Evolutionary conservation across 345 rosid genomes (phyloP).

Genomic region (Microthlaspi erraticum): DNA sequence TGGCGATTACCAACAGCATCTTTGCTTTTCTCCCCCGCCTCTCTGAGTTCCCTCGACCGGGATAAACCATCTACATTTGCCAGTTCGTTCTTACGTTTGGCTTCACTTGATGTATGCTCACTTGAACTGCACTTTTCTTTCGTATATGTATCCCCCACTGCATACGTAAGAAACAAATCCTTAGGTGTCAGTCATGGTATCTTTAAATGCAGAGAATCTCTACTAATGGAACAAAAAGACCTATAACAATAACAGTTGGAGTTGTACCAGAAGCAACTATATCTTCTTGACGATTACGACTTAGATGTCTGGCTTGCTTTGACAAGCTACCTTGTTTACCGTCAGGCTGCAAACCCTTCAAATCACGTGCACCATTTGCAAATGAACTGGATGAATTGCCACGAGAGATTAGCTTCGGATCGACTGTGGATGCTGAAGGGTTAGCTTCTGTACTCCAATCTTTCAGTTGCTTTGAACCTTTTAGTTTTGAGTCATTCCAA

Average conservation of each 20-base stretch:
- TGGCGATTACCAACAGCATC: slow-evolving; percentile 50
- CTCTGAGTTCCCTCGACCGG: slow-evolving; percentile 55
- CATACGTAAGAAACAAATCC: slow-evolving; percentile 33
- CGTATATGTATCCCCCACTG: slow-evolving; percentile 58
- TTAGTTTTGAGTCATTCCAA: slow-evolving; percentile 64
- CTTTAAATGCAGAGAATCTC: slow-evolving; percentile 5
- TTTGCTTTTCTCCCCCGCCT: slow-evolving; percentile 60
- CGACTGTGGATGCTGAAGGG: slow-evolving; percentile 53
- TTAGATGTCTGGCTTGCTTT: slow-evolving; percentile 56
- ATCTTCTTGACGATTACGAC: slow-evolving; percentile 61
- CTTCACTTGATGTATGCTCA: slow-evolving; percentile 56
- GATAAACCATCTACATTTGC: slow-evolving; percentile 54
- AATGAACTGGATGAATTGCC: slow-evolving; percentile 53
- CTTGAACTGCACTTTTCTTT: slow-evolving; percentile 49
- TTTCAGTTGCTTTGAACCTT: slow-evolving; percentile 62
- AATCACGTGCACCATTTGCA: slow-evolving; percentile 55
- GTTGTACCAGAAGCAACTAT: slow-evolving; percentile 64
- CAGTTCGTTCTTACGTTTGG: slow-evolving; percentile 64
- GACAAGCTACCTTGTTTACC: slow-evolving; percentile 55
- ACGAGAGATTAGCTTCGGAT: slow-evolving; percentile 62
- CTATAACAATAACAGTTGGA: slow-evolving; percentile 17
- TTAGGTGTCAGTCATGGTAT: slow-evolving; percentile 18
- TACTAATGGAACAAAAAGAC: background rate
- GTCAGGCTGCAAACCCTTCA: slow-evolving; percentile 63
- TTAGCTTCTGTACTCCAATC: slow-evolving; percentile 55